A percentile compares a stretch with the other conserved stretches of the same genome.
phyloP scores from a whole-genome alignment of 2,329 filamentous ascomycete genomes.

The Penicillium palitans region DNA sequence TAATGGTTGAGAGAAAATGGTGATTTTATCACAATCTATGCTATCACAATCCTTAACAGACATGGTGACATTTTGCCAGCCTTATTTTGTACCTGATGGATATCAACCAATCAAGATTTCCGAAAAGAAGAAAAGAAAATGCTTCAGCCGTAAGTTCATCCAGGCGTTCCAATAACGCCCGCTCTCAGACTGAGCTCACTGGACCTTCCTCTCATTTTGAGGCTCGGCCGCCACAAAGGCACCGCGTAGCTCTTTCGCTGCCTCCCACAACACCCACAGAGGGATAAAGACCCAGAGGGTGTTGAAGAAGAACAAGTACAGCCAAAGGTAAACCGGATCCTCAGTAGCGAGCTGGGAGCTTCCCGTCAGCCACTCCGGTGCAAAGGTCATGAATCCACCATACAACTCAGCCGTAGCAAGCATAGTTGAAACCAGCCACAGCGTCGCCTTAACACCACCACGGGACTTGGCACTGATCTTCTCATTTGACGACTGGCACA shows the following conservation, averaged over 20 bases:
- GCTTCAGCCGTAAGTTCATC: background rate
- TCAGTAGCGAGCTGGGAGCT: slow-evolving; percentile 58
- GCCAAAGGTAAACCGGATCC: slow-evolving; percentile 63
- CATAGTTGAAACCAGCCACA: slow-evolving; percentile 59
- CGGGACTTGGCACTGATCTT: slow-evolving; percentile 19
- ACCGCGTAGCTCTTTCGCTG: slow-evolving; percentile 46
- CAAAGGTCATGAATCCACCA: slow-evolving; percentile 65
- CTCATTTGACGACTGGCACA: slow-evolving; percentile 38
- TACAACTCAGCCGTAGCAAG: slow-evolving; percentile 66
- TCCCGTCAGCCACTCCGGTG: slow-evolving; percentile 64
- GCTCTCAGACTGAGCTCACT: slow-evolving; percentile 12
- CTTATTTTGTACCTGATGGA: background rate
- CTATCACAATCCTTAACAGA: no score
- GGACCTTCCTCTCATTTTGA: slow-evolving; percentile 20
- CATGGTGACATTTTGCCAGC: background rate
- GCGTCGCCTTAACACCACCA: slow-evolving; percentile 34
- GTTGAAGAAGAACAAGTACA: slow-evolving; percentile 66
- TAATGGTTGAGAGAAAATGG: background rate
- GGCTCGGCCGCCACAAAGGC: slow-evolving; percentile 38
- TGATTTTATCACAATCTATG: background rate
- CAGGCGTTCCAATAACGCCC: background rate
- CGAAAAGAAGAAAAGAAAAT: background rate
- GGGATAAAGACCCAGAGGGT: slow-evolving; percentile 63
- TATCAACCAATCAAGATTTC: background rate
- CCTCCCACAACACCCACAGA: slow-evolving; percentile 57